A percentile compares a stretch with the other conserved stretches of the same genome.
These are phyloP conservation scores for Friedmanniomyces simplex DNA, from an alignment of 495 filamentous ascomycete genomes.

Conservation along the genomic window DNA sequence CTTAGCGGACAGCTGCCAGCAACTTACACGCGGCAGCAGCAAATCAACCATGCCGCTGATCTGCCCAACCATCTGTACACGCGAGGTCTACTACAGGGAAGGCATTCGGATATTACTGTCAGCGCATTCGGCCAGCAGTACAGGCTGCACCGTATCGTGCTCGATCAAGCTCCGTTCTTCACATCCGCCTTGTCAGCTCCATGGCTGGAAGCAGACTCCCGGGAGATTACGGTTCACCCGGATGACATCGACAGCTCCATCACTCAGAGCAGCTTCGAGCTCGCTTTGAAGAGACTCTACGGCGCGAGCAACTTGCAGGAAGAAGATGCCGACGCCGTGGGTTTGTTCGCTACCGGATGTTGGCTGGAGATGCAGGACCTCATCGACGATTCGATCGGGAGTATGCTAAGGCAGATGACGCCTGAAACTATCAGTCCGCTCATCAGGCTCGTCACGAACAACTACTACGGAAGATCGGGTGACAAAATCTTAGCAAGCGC, in stretches of 20 bases:
- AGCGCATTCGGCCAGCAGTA: constrained; percentile 45
- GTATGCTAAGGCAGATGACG: constrained; percentile 44
- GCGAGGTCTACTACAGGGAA: constrained; percentile 44
- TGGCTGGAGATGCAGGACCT: constrained; percentile 53
- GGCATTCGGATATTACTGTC: constrained; percentile 48
- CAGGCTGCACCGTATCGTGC: constrained; percentile 44
- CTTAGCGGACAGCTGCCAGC: constrained; percentile 16
- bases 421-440: constrained; percentile 37
- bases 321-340: constrained; percentile 45
- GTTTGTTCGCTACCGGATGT: constrained; percentile 48
- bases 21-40: constrained; percentile 17
- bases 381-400: constrained; percentile 43
- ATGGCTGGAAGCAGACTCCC: constrained; percentile 46
- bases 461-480: constrained; percentile 48
- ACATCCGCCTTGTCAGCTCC: constrained; percentile 45
- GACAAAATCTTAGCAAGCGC: constrained; percentile 46
- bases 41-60: constrained; percentile 34
- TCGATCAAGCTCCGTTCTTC: constrained; percentile 52
- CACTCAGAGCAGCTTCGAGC: constrained; percentile 45
- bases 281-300: constrained; percentile 48
- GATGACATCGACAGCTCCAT: constrained; percentile 49
- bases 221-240: constrained; percentile 46
- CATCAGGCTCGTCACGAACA: constrained; percentile 46
- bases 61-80: constrained; percentile 48
- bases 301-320: constrained; percentile 39